phyloP scores from a whole-genome alignment of 768 basidiomycete species.

The Mycena leptocephala region DNA sequence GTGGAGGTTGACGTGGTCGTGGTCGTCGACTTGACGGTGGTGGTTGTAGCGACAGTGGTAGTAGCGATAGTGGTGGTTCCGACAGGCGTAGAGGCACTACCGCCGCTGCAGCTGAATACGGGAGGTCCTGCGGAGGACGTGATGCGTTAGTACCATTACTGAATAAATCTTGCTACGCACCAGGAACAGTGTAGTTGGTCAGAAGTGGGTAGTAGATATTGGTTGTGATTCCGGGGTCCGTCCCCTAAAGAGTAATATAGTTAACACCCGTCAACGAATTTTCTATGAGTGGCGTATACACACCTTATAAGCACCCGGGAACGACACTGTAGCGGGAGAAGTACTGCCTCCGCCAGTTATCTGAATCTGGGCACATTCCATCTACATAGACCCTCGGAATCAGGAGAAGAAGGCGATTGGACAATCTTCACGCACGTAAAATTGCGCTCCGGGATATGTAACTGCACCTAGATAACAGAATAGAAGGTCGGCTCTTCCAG shows the following conservation, averaged over 20 bases:
- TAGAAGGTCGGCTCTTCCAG: background rate
- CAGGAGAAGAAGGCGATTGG: conserved; percentile 7
- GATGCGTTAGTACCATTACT: background rate
- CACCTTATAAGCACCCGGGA: conserved; percentile 65
- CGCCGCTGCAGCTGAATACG: conserved; percentile 56
- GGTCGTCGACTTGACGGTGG: conserved; percentile 35
- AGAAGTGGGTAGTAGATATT: conserved; percentile 59
- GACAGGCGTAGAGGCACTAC: conserved; percentile 11
- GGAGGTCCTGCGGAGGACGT: conserved; percentile 47
- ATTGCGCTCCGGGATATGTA: conserved; percentile 69
- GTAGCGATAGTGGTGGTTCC: background rate
- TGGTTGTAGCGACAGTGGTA: conserved; percentile 15
- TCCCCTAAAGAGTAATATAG: conserved; percentile 39
- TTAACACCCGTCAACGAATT: background rate
- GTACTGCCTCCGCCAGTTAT: conserved; percentile 63
- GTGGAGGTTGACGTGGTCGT: conserved; percentile 36
- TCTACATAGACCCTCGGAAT: conserved; percentile 43
- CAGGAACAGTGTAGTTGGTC: conserved; percentile 59
- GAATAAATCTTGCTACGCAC: conserved; percentile 34
- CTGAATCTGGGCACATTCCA: conserved; percentile 65
- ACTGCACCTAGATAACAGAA: conserved; percentile 62
- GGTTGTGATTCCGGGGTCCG: conserved; percentile 63
- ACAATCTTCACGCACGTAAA: conserved; percentile 59
- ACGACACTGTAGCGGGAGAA: conserved; percentile 60
- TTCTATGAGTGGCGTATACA: background rate